phyloP scores from a whole-genome alignment of 73 alveolate species.

The Paramecium sonneborni region DNA sequence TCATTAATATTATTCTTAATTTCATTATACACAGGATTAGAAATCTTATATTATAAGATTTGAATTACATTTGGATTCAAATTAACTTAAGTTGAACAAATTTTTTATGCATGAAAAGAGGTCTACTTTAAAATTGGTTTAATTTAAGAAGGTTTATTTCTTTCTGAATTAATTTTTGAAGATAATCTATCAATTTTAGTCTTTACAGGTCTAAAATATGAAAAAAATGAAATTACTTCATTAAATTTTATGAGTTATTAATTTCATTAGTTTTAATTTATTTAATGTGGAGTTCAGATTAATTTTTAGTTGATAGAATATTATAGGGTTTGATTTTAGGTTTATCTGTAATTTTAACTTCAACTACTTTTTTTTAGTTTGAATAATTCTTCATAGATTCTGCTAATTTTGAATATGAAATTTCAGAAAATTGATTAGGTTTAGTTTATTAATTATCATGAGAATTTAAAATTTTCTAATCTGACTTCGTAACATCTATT shows the following conservation, averaged over 20 bases:
- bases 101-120: neutral
- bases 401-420: slow-evolving; percentile 2
- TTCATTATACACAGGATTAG: neutral
- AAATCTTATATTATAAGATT: neutral
- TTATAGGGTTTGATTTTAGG: neutral
- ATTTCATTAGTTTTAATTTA: neutral
- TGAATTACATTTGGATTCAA: neutral
- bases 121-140: neutral
- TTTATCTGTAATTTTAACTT: neutral
- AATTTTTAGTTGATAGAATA: neutral
- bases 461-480: neutral
- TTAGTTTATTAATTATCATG: neutral
- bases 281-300: neutral
- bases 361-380: neutral
- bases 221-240: neutral
- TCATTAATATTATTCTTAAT: neutral
- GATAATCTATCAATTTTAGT: neutral
- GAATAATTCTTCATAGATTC: neutral
- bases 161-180: neutral
- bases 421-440: neutral
- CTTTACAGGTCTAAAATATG: neutral
- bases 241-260: neutral
- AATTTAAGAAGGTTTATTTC: neutral
- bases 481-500: neutral
- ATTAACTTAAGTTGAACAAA: neutral